Percentiles rank a stretch among this genome's conserved stretches.
Conservation (phyloP, 228 moss, liverwort and hornwort species). For the Sphagnum magellanicum region DNA sequence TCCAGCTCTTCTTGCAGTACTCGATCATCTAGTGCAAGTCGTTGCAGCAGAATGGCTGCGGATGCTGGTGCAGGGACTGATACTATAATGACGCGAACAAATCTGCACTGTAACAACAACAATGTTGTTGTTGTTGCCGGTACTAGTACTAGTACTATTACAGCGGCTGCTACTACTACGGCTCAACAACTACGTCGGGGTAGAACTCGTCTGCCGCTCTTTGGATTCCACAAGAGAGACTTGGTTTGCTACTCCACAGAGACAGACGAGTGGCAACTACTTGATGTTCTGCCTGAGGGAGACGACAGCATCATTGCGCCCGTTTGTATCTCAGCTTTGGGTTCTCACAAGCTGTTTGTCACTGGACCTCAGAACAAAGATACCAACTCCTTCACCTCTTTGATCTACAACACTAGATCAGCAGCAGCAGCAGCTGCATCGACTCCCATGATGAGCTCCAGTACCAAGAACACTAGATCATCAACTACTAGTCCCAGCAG, state of each 20-base stretch:
- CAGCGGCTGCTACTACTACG: too few relatives aligned
- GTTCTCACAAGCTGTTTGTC: slow-evolving; percentile 7
- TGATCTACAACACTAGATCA: neutral
- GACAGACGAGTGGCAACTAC: slow-evolving; percentile 8
- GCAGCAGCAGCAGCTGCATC: too few relatives aligned
- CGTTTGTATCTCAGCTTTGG: slow-evolving; percentile 12
- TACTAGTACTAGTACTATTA: too few relatives aligned
- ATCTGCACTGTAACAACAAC: slow-evolving; percentile 1
- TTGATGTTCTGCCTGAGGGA: slow-evolving; percentile 15
- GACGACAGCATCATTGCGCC: slow-evolving; percentile 11
- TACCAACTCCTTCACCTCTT: neutral
- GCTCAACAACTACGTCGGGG: too few relatives aligned
- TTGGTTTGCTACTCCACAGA: slow-evolving; percentile 6
- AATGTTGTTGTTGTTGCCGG: too few relatives aligned
- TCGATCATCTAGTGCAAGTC: neutral
- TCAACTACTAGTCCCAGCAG: too few relatives aligned
- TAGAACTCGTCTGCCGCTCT: slow-evolving; percentile 1
- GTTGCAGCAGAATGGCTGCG: slow-evolving; percentile 6
- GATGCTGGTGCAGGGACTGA: neutral
- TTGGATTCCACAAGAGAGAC: slow-evolving; percentile 9
- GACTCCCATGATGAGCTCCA: neutral
- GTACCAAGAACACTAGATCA: neutral
- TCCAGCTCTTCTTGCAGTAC: neutral
- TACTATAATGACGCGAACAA: neutral
- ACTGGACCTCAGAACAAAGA: slow-evolving; percentile 12